Conservation (phyloP, 208 protist species). For the Wallacemonas sp. region DNA sequence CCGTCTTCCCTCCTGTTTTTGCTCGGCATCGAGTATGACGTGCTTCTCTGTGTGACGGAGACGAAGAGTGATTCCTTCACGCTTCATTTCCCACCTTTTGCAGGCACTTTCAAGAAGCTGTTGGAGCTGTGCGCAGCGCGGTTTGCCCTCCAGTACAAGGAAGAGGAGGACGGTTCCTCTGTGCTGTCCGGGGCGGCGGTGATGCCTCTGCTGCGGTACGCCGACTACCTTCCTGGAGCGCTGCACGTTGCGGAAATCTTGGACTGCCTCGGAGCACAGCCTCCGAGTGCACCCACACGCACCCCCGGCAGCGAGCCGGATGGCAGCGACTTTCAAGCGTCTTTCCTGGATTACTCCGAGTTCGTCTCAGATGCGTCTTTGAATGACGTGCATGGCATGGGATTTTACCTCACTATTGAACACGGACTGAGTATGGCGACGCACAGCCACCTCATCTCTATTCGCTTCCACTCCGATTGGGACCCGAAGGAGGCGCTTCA, state of each 20-base stretch:
- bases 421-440: constrained; percentile 73
- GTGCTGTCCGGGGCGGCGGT: constrained; percentile 55
- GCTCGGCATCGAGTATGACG: constrained; percentile 77
- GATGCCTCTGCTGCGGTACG: constrained; percentile 82
- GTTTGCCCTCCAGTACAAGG: constrained; percentile 52
- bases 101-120: constrained; percentile 68
- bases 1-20: constrained; percentile 73
- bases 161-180: constrained; percentile 41
- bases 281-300: constrained; percentile 12
- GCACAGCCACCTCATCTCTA: constrained; percentile 74
- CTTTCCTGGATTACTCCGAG: constrained; percentile 76
- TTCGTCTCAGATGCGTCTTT: constrained; percentile 61
- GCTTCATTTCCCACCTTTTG: constrained; percentile 69
- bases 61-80: constrained; percentile 44
- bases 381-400: constrained; percentile 63
- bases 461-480: constrained; percentile 66
- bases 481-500: constrained; percentile 53
- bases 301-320: background rate
- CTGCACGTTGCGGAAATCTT: constrained; percentile 72
- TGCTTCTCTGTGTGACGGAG: constrained; percentile 67
- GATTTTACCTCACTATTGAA: constrained; percentile 79
- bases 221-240: constrained; percentile 78
- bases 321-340: constrained; percentile 59
- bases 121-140: constrained; percentile 67
- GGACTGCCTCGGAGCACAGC: constrained; percentile 51